Base-by-base conservation (phyloP, 345 rosid genomes). In the Ricinus communis region DNA sequence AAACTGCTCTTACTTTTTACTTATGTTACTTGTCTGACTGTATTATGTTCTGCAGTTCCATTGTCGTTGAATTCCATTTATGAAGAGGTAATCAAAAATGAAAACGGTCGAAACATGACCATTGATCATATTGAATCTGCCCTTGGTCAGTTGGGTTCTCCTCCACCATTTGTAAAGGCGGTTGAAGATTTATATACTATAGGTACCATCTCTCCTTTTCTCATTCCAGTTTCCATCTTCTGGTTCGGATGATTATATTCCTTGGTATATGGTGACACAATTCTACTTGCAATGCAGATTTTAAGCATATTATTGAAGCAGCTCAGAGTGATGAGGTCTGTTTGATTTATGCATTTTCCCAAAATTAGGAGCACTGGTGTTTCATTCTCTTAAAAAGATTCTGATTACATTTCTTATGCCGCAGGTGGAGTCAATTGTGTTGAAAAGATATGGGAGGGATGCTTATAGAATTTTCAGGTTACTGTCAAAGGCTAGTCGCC, bases 321-420 rank as follows among this genome's bases (percentile, higher is more conserved):
- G 96, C 96, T 65, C 93, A 89, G 81, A 83, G 70, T 76, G 89
- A 86, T 18, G 97, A 95, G 97, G 99, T 94, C 45, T 58, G 77
- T 76, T 25, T 55, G 41, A 45, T 68, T 50, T 62, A 30, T 40
- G 30, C 30, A 56, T 62, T 59, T 46, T 58, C 60, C 0, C n/a
- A 66, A 41, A 31, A 31, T 56, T 46, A 60, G 66, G 58, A 24
- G 5, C 31, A 36, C 25, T 55, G 31, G 14, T 65, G 57, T 62
- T 71, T 57, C 41, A 33, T 66, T 62, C 31, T n/a, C 11, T 41
- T 40, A 22, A 46, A 64, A 30, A 68, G 52, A 27, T 43, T 62
- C 57, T 68, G 49, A 60, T 51, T 69, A 22, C 41, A 30, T 74
- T 64, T 76, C 61, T 57, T 69, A 19, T 65, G 28, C 16, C 51